Conservation (phyloP, 805 yeast species). For the Starmerella apicola region DNA sequence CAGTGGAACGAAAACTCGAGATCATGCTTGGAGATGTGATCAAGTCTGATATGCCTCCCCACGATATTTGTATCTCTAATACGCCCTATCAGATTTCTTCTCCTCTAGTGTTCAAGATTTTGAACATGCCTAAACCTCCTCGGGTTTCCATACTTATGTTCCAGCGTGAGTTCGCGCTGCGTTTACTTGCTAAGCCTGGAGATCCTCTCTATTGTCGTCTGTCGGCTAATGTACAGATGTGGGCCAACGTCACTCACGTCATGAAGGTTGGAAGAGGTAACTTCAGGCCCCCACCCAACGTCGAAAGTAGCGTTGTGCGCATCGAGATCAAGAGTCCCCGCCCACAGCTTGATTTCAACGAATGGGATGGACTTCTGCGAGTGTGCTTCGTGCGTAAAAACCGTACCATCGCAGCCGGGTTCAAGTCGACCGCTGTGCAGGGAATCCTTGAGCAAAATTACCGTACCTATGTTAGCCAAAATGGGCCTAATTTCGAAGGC, state of each 20-base stretch:
- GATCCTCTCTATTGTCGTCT: slow-evolving; percentile 83
- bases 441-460: slow-evolving; percentile 81
- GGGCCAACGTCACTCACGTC: slow-evolving; percentile 97
- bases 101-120: slow-evolving; percentile 83
- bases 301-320: slow-evolving; percentile 90
- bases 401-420: slow-evolving; percentile 83
- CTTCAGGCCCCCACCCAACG: slow-evolving; percentile 97
- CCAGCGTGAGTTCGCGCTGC: slow-evolving; percentile 91
- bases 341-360: slow-evolving; percentile 86
- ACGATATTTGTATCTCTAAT: slow-evolving; percentile 90
- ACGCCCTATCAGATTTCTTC: slow-evolving; percentile 97
- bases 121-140: slow-evolving; percentile 88
- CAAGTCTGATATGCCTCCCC: slow-evolving; percentile 88
- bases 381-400: slow-evolving; percentile 88
- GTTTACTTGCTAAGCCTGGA: slow-evolving; percentile 93
- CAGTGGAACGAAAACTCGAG: slow-evolving; percentile 80
- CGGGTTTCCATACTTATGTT: slow-evolving; percentile 92
- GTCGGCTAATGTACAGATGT: slow-evolving; percentile 96
- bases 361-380: slow-evolving; percentile 93
- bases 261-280: slow-evolving; percentile 97
- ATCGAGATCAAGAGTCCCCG: slow-evolving; percentile 85
- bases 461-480: slow-evolving; percentile 54
- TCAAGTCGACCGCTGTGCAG: slow-evolving; percentile 67
- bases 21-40: slow-evolving; percentile 90
- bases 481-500: slow-evolving; percentile 34